Base-by-base conservation (phyloP, 1,284 basidiomycete species). In the Grifola frondosa region DNA sequence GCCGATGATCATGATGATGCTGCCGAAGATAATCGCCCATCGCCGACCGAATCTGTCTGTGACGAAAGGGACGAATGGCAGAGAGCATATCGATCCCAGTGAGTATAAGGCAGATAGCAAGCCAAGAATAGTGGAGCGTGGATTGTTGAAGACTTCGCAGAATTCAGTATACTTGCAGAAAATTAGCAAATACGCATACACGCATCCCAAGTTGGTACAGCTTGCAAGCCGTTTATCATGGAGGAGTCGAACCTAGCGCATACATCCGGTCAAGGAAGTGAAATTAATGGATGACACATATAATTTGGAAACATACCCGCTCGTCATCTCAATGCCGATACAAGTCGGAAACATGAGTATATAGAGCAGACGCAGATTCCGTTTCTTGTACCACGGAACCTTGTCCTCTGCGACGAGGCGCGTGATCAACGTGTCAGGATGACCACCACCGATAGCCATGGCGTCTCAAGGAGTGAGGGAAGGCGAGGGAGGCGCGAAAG, bases 21-120 rank as follows among this genome's bases (percentile, higher is more conserved):
- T 80, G 39, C 83, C 82, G 28, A 84, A 52, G 58, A 79, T 74
- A 32, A 85, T 74, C 6, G 82, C 70, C 19, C 59, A 61, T 24
- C 78, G 72, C 50, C 84, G 81, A 36, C 84, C 84, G 37, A 84
- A 57, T 35, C 74, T 73, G 54, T 87, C 84, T 22, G 82, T 74
- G 17, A 84, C 50, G 53, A 80, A 81, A 0, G 84, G 83, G 0
- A 81, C 74, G 56, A 85, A 75, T 5, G 81, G 82, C 52, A 79
- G 80, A 3, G 74, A 72, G 9, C 68, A 53, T 29, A 80, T 73
- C 0, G 77, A 77, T 2, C 78, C 78, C 5, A 79, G 69, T 8
- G 75, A 78, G 50, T 78, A 78, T 46, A 77, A 71, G 0, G 76
- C 69, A 4, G 73, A 75, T 62, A 78, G 74, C 5, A 77, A 59